Evolutionary conservation across 176 grass and related monocot genomes (phyloP).

Genomic region (Avena insularis): DNA sequence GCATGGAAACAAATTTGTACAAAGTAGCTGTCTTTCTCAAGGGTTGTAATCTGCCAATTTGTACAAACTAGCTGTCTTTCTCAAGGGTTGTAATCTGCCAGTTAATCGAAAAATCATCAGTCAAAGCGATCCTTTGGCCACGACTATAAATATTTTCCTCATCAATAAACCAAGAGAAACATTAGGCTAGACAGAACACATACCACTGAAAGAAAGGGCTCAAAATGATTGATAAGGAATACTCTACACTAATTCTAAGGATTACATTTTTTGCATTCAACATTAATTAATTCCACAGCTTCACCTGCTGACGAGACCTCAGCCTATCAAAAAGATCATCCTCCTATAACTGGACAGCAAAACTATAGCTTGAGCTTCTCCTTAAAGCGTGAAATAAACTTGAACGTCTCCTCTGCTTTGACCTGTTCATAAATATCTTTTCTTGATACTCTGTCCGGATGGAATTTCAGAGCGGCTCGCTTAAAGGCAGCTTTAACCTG

Average conservation of each 20-base stretch:
- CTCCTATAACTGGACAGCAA: neutral
- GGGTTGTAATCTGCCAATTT: neutral
- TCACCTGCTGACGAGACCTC: slow-evolving; percentile 14
- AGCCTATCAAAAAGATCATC: slow-evolving; percentile 25
- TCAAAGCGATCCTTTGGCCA: neutral
- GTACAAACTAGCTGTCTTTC: neutral
- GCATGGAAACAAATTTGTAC: neutral
- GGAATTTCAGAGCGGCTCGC: slow-evolving; percentile 84
- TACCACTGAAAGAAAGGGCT: neutral
- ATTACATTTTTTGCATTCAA: neutral
- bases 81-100: neutral
- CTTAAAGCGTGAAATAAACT: slow-evolving; percentile 93
- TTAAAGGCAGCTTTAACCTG: slow-evolving; percentile 89
- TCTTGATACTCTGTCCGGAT: slow-evolving; percentile 83
- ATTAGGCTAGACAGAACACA: slow-evolving; percentile 5
- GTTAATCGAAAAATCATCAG: neutral
- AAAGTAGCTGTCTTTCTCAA: neutral
- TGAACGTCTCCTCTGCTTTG: slow-evolving; percentile 95
- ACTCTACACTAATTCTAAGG: slow-evolving; percentile 35
- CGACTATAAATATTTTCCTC: slow-evolving; percentile 33
- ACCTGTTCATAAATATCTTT: slow-evolving; percentile 81
- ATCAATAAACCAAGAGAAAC: neutral
- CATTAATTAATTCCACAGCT: slow-evolving; percentile 8
- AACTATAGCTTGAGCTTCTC: slow-evolving; percentile 56
- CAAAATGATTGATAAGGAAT: neutral